These are phyloP conservation scores for Didymella segeticola DNA, from an alignment of 2,329 filamentous ascomycete genomes.

Conservation along the genomic window DNA sequence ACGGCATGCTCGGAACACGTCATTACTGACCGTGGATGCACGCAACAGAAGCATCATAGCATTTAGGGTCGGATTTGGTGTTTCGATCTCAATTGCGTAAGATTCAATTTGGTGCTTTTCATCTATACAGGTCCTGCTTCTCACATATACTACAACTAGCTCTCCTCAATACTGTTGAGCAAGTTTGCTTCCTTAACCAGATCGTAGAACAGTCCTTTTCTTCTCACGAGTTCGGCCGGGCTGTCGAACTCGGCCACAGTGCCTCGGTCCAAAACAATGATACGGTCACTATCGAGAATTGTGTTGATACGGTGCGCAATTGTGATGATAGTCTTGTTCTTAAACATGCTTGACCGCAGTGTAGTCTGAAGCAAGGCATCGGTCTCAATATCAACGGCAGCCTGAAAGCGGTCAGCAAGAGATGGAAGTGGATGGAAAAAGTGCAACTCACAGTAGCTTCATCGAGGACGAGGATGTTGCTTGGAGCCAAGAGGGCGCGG, in stretches of 20 bases:
- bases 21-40: neutral
- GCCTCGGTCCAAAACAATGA: conserved; percentile 91
- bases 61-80: neutral
- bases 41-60: neutral
- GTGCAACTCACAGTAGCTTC: conserved; percentile 80
- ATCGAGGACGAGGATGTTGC: conserved; percentile 95
- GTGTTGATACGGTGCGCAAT: conserved; percentile 99
- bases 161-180: conserved; percentile 45
- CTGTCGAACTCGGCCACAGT: conserved; percentile 92
- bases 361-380: conserved; percentile 70
- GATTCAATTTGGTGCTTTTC: conserved; percentile 6
- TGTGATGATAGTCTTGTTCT: conserved; percentile 94
- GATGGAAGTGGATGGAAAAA: neutral
- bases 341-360: conserved; percentile 72
- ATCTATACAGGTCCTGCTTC: neutral
- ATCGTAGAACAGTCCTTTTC: conserved; percentile 82
- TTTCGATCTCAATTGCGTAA: neutral
- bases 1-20: neutral
- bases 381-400: conserved; percentile 73
- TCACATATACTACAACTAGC: neutral
- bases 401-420: conserved; percentile 47
- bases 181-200: conserved; percentile 91
- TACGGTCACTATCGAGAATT: conserved; percentile 85
- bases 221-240: conserved; percentile 76
- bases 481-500: conserved; percentile 90